phyloP scores from a whole-genome alignment of 1,284 basidiomycete genomes.

The Apiotrichum gracile region DNA sequence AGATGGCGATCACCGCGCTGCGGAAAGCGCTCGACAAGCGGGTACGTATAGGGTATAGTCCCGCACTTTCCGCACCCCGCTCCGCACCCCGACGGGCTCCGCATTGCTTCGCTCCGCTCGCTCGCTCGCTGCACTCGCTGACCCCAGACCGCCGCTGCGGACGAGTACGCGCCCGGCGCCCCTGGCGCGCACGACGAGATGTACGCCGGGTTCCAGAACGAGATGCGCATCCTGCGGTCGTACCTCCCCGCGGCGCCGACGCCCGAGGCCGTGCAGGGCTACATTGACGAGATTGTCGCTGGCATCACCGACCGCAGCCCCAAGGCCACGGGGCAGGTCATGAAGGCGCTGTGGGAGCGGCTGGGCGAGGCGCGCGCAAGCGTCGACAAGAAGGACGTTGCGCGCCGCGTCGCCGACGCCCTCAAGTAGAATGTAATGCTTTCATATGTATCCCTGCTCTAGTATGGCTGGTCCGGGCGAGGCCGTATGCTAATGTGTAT shows the following conservation, averaged over 20 bases:
- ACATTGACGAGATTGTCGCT: conserved; percentile 31
- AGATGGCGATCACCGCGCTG: conserved; percentile 30
- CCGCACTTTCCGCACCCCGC: neutral
- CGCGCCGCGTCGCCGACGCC: conserved; percentile 33
- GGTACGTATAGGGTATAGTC: conserved; percentile 17
- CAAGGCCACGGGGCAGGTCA: conserved; percentile 33
- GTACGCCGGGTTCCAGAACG: conserved; percentile 24
- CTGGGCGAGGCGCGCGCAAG: conserved; percentile 33
- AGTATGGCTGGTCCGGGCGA: too few relatives aligned
- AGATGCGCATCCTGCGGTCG: conserved; percentile 29
- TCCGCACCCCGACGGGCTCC: too few relatives aligned
- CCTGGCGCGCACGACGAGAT: conserved; percentile 34
- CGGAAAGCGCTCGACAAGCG: conserved; percentile 39
- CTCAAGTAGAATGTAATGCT: conserved; percentile 19
- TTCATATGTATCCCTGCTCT: neutral
- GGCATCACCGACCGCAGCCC: conserved; percentile 18
- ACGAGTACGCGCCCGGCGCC: conserved; percentile 34
- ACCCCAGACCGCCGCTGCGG: conserved; percentile 1
- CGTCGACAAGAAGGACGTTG: conserved; percentile 43
- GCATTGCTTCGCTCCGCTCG: too few relatives aligned
- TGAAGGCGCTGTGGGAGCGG: conserved; percentile 40
- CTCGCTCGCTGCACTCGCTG: neutral
- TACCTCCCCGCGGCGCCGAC: conserved; percentile 38
- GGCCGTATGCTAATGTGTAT: too few relatives aligned
- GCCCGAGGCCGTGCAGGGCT: conserved; percentile 22